Conservation (phyloP, 2,329 filamentous ascomycete genomes). For the Penicillium verrucosum region DNA sequence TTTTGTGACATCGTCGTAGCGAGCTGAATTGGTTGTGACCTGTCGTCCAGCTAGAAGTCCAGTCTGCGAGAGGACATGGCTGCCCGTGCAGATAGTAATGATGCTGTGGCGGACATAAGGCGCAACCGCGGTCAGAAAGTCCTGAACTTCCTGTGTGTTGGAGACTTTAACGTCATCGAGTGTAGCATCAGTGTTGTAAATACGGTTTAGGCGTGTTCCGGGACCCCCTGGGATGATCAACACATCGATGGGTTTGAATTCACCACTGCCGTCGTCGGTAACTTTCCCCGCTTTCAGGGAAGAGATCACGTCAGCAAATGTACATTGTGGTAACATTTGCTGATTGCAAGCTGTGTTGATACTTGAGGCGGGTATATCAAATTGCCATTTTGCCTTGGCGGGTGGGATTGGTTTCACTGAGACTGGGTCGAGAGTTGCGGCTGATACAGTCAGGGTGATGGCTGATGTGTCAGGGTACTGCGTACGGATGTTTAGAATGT, state of each 20-base stretch:
- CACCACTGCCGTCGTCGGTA: background rate
- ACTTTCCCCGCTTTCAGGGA: conserved; percentile 2
- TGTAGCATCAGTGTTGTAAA: background rate
- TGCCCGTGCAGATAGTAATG: conserved; percentile 7
- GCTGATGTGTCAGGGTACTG: conserved; percentile 1
- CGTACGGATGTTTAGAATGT: conserved; percentile 9
- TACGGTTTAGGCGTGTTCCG: conserved; percentile 1
- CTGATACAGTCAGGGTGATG: conserved; percentile 9
- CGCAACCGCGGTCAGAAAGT: conserved; percentile 1
- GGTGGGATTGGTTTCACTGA: conserved; percentile 9
- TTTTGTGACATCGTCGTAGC: background rate
- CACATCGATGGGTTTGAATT: conserved; percentile 5
- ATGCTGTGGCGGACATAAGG: conserved; percentile 7
- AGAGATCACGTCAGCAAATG: conserved; percentile 4
- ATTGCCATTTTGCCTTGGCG: background rate
- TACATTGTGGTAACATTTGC: conserved; percentile 7
- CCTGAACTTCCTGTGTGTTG: conserved; percentile 6
- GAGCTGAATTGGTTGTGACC: conserved; percentile 3
- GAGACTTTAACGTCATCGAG: background rate
- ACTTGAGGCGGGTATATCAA: background rate
- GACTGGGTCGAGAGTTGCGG: conserved; percentile 4
- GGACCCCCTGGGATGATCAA: conserved; percentile 6
- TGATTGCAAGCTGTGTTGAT: conserved; percentile 4
- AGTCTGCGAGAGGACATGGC: conserved; percentile 6
- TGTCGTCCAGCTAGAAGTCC: background rate